Evolutionary conservation across 352 stramenopile species (phyloP), one percentile per base, ranked within the genome.

Genomic region (Pythium phragmiticola): DNA sequence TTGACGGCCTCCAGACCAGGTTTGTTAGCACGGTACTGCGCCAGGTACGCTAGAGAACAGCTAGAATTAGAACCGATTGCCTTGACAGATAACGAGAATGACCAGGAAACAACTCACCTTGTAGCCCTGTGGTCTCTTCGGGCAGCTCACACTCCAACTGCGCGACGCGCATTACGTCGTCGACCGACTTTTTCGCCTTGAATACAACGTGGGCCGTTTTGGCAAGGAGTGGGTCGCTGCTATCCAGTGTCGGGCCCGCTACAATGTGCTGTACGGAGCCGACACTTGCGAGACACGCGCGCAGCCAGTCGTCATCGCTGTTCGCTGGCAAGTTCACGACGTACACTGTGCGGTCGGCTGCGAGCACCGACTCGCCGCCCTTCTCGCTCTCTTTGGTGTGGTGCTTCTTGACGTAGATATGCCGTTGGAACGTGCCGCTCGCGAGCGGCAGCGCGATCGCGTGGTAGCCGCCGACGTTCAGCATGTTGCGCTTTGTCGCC

Each of bases 381-480:
- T 47, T 33, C 47, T 82, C 65, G 21, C 41, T 69, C 57, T 80
- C 68, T 57, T 90, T 90, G 48, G 61, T 39, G 26, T 67, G 59
- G 64, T 94, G 85, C 63, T 89, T 75, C 70, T 90, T 94, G 37
- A 75, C 80, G 57, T 90, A 94, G 23, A 94, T 78, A 57, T 88
- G 90, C 53, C 78, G 82, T 28, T 65, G 66, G 65, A 91, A 88
- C 33, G 71, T 72, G 60, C 81, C 82, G 73, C 80, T 65, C 9
- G 76, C 69, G 12, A 90, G 73, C 33, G 82, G 83, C 60, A 94
- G 73, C 57, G 83, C 81, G 45, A 94, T 77, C 68, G 79, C 73
- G 57, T 88, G 84, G 75, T 92, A 94, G 37, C 85, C 83, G 65
- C 71, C 73, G 36, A 88, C 77, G 26, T 69, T 65, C 51, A 53